Evolutionary conservation across 352 stramenopile species (phyloP), one percentile per base, ranked within the genome.

Genomic region (Phytophthora lateralis): DNA sequence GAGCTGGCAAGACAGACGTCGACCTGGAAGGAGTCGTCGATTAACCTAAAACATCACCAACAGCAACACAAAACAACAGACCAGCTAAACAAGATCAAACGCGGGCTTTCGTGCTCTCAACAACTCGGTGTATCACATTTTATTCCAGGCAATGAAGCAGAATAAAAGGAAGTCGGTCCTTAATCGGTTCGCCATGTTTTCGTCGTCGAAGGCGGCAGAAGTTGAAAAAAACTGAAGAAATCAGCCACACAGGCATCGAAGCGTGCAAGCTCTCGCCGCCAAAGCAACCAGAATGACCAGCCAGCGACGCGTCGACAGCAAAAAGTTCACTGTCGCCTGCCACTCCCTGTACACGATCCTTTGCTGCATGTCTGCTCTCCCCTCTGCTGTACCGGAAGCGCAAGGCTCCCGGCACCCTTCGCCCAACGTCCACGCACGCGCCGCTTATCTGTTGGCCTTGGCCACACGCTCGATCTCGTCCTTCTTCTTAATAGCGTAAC

Each of bases 401-500:
- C 10, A 54, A 65, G 14, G 24, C 39, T 27, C 15, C 26, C 1
- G 39, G 32, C 17, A 68, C 9, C 61, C 48, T 34, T 50, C 30
- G 53, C 17, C 35, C 51, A 21, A 74, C 59, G 35, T 42, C 30
- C 50, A 47, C 38, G 14, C 12, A n/a, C 21, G 14, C 17, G 12
- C 70, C 58, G 64, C 80, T 99, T 99, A 99, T 97, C 98, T 97
- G 91, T 99, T 99, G 63, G 96, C 98, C 97, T 99, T 99, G 80
- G 97, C 97, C 60, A 99, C 98, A 97, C 97, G 97, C 92, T 99
- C 97, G 78, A 99, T 99, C 83, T 99, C 98, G 87, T 99, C 98
- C 95, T 99, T 99, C 91, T 99, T 99, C 97, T 99, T 99, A 87
- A 99, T 99, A 75, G 98, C 97, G 82, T 99, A 99, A 66, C 89